Evolutionary conservation across 176 grass and related monocot species (phyloP), one percentile per base, ranked within the genome.

Genomic region (Otatea glauca): DNA sequence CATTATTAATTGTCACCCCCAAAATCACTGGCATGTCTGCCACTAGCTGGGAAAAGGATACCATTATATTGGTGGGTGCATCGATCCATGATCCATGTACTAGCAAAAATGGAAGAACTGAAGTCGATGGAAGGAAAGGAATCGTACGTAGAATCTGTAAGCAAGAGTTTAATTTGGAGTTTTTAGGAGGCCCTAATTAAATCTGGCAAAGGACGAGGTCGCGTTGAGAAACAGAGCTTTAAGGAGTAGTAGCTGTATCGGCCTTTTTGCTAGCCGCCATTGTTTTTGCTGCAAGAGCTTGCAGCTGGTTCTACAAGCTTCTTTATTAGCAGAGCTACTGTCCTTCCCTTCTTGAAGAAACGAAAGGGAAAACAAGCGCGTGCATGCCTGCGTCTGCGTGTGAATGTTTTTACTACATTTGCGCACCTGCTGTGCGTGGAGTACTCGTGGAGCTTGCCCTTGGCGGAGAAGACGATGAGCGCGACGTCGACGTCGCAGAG

Each of bases 401-500:
- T 65, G 27, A 8, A 6, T 41, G 2, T 9, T 39, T 38, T 5
- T 38, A 38, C 9, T 8, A 1, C 15, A 3, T 32, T 58, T 21
- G 13, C 35, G 29, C 29, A 29, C 92, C 87, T 89, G 73, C 3
- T 65, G 24, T 83, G 11, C 0, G 70, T 60, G 27, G 92, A 81
- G 84, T 87, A 91, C 38, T 94, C 24, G 55, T 82, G 80, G 64
- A 94, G 76, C 58, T 77, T 87, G 47, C 89, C 89, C 70, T 81
- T 88, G 53, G 73, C 38, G 80, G 92, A 94, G 92, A 94, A 94
- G 86, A 91, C 53, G 80, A 94, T 18, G 32, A 89, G 23, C 13
- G 84, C 92, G 62, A 94, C 84, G 66, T 92, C 87, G 56, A 68
- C 90, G 65, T 94, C 90, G 79, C 92, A 94, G 13, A 94, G 87